Evolutionary conservation across 169 alveolate species (phyloP), one percentile per base, ranked within the genome.

Genomic region (Cryptosporidium viatorum): DNA sequence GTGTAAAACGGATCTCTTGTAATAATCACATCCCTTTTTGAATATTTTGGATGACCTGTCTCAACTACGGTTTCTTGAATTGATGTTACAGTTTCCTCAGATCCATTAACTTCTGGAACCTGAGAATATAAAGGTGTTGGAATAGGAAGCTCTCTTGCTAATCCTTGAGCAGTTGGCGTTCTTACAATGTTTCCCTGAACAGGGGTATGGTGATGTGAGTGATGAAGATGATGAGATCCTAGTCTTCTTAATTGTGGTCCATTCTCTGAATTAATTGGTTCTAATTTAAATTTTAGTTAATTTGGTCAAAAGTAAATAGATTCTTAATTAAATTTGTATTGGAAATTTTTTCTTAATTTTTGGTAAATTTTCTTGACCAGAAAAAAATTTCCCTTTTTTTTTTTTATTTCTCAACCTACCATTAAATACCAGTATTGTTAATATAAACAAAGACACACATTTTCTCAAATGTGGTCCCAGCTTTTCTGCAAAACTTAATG

Each of bases 1-100:
- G 89, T 80, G 16, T 80, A 80, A 80, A 80, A 80, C 6, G 89
- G 89, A 62, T 80, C 89, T 62, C 80, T 80, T 4, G 89, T 80
- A 10, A 80, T 69, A 21, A 80, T 80, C 29, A 80, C 75, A 39
- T 80, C 89, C 31, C 89, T 59, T 41, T 80, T 80, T 41, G 75
- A 59, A 41, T 80, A 80, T 18, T 58, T 60, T 35, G 89, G 89
- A n/a, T 62, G 33, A 16, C 89, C 75, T 3, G 89, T 80, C 23
- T 80, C 89, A 41, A 80, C 75, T 6, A 80, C 43, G 2, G 89
- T 80, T 62, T 80, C 80, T 43, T 80, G 80, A 16, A 80, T 29
- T 18, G 89, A 62, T 4, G 89, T 80, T 0, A 62, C 89, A 9
- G 74, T 31, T 26, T 80, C 69, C 51, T 59, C 68, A 12, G 73